Percentiles rank a stretch among this genome's conserved stretches.
Conservation (phyloP, 2,329 filamentous ascomycete genomes). For the Aspergillus melleus region DNA sequence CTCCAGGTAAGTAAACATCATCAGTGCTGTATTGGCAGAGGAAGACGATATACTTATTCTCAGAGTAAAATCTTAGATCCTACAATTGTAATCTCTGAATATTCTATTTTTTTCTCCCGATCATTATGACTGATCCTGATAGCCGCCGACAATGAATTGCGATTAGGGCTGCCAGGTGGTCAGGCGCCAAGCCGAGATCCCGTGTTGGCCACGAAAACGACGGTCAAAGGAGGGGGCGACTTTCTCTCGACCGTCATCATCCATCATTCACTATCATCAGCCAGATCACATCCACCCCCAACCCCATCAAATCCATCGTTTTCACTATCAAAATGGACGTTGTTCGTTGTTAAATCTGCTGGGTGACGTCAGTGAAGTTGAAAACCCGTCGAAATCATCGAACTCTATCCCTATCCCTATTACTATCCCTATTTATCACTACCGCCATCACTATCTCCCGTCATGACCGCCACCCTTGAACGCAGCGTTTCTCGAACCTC, state of each 20-base stretch:
- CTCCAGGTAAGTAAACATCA: neutral
- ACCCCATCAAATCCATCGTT: neutral
- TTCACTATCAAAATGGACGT: conserved; percentile 16
- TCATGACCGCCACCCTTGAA: conserved; percentile 38
- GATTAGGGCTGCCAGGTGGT: neutral
- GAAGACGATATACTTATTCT: too few species aligned
- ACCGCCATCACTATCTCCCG: conserved; percentile 3
- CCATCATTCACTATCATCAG: conserved; percentile 4
- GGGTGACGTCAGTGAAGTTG: neutral
- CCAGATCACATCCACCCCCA: conserved; percentile 8
- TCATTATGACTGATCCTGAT: neutral
- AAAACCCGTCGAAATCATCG: neutral
- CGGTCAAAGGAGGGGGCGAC: neutral
- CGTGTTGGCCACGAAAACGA: neutral
- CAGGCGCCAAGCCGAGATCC: neutral
- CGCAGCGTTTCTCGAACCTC: conserved; percentile 39
- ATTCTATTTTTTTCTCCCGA: neutral
- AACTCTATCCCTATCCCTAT: conserved; percentile 3
- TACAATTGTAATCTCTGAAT: too few species aligned
- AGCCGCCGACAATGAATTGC: neutral
- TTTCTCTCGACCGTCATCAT: conserved; percentile 1
- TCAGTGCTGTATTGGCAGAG: too few species aligned
- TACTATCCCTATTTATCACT: conserved; percentile 3
- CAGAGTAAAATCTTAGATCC: too few species aligned
- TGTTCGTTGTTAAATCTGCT: conserved; percentile 1